phyloP scores from a whole-genome alignment of 176 grass and related monocot genomes.

The Oryza meridionalis region DNA sequence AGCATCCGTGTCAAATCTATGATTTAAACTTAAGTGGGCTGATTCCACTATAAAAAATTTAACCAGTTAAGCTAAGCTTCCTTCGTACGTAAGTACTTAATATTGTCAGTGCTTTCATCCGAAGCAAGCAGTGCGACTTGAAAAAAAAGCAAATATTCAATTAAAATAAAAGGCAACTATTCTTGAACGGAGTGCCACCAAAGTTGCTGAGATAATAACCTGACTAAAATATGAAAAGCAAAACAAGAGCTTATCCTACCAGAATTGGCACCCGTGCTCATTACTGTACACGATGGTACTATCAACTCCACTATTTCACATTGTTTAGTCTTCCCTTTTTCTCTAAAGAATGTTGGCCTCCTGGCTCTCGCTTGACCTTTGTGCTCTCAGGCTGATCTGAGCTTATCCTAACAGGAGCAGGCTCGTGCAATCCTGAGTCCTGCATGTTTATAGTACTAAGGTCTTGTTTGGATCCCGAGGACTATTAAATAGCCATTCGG shows the following conservation, averaged over 20 bases:
- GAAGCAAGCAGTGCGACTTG: conserved; percentile 30
- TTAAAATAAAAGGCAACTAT: neutral
- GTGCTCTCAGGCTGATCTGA: neutral
- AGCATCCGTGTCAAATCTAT: too few species aligned
- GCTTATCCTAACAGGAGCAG: conserved; percentile 10
- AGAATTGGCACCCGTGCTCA: neutral
- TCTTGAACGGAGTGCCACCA: conserved; percentile 11
- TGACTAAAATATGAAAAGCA: neutral
- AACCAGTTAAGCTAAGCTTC: too few species aligned
- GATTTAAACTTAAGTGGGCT: too few species aligned
- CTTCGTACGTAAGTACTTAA: neutral
- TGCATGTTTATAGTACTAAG: neutral
- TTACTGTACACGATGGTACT: neutral
- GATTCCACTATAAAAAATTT: too few species aligned
- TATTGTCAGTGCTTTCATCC: conserved; percentile 14
- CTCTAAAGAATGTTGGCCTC: neutral
- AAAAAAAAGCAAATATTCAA: neutral
- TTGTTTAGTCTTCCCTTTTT: conserved; percentile 3
- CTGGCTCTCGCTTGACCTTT: neutral
- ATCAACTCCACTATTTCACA: conserved; percentile 4
- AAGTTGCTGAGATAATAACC: conserved; percentile 2
- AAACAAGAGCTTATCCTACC: neutral
- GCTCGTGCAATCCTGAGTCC: neutral
- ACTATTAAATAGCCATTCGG: too few species aligned
- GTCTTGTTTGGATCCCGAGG: too few species aligned